phyloP scores from a whole-genome alignment of 805 yeast species.

The Yarrowia hollandica region DNA sequence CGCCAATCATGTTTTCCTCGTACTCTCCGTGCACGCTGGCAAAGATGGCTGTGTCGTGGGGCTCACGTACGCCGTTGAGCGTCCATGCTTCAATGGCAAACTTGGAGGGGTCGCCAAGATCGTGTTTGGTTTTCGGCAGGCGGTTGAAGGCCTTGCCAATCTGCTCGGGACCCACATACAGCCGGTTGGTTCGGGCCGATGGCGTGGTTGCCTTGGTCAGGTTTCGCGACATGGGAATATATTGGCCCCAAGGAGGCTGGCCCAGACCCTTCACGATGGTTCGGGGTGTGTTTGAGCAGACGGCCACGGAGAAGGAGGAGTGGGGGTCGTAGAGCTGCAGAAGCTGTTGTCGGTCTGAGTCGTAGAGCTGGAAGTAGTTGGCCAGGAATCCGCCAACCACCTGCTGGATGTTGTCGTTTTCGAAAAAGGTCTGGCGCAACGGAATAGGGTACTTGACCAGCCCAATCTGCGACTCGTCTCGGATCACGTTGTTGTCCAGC shows the following conservation, averaged over 20 bases:
- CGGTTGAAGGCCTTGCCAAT: slow-evolving; percentile 62
- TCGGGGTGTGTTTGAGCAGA: slow-evolving; percentile 70
- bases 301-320: slow-evolving; percentile 80
- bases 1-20: slow-evolving; percentile 52
- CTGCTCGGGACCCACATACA: slow-evolving; percentile 67
- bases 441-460: slow-evolving; percentile 41
- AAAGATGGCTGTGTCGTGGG: slow-evolving; percentile 73
- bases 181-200: slow-evolving; percentile 52
- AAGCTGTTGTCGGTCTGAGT: slow-evolving; percentile 67
- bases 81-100: slow-evolving; percentile 76
- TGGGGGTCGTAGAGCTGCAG: slow-evolving; percentile 73
- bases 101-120: slow-evolving; percentile 59
- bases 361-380: slow-evolving; percentile 80
- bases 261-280: slow-evolving; percentile 31
- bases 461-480: slow-evolving; percentile 61
- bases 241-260: slow-evolving; percentile 42
- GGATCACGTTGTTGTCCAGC: slow-evolving; percentile 72
- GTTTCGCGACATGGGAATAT: slow-evolving; percentile 75
- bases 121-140: slow-evolving; percentile 79
- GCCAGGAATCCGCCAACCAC: slow-evolving; percentile 76
- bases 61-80: slow-evolving; percentile 49
- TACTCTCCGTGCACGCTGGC: slow-evolving; percentile 82
- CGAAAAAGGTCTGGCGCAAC: slow-evolving; percentile 72
- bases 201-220: slow-evolving; percentile 58
- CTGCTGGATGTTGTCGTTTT: slow-evolving; percentile 65